These are phyloP conservation scores for Clonostachys chloroleuca DNA, from an alignment of 2,329 filamentous ascomycete species.

Conservation along the genomic window DNA sequence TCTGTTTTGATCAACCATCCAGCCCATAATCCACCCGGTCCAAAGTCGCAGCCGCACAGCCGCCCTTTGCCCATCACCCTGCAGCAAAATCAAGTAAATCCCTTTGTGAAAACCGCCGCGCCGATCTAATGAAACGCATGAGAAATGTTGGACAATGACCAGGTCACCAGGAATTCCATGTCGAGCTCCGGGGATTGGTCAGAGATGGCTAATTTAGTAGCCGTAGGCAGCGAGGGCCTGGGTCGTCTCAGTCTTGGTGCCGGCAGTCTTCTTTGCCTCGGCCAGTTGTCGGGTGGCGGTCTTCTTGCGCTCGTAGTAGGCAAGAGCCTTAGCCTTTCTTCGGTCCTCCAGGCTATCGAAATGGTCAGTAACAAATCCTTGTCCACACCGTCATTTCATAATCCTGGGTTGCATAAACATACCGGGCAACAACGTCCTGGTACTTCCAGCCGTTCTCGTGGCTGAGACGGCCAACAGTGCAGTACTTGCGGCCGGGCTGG, in stretches of 20 bases:
- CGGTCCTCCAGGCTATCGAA: conserved; percentile 86
- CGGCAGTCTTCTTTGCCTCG: conserved; percentile 89
- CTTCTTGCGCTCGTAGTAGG: conserved; percentile 99
- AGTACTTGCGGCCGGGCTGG: conserved; percentile 99
- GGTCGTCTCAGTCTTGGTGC: conserved; percentile 80
- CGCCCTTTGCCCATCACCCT: conserved; percentile 2
- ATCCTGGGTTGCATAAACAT: conserved; percentile 35
- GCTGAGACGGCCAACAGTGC: conserved; percentile 94
- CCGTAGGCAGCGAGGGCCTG: conserved; percentile 85
- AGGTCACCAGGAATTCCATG: conserved; percentile 18
- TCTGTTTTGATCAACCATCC: conserved; percentile 1
- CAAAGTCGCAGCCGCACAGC: neutral
- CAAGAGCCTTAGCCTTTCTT: conserved; percentile 98
- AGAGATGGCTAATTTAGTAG: conserved; percentile 61
- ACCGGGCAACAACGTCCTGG: conserved; percentile 98
- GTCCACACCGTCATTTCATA: neutral
- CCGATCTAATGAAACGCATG: conserved; percentile 50
- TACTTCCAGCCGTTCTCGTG: conserved; percentile 99
- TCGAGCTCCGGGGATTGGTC: conserved; percentile 16
- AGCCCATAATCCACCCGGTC: neutral
- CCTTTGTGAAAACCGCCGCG: conserved; percentile 41
- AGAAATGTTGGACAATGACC: conserved; percentile 38
- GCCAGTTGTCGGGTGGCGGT: conserved; percentile 82
- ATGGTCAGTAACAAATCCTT: neutral
- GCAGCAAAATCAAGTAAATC: conserved; percentile 39